Base-by-base conservation (phyloP, 2,329 filamentous ascomycete species). In the Aspergillus cejpii region DNA sequence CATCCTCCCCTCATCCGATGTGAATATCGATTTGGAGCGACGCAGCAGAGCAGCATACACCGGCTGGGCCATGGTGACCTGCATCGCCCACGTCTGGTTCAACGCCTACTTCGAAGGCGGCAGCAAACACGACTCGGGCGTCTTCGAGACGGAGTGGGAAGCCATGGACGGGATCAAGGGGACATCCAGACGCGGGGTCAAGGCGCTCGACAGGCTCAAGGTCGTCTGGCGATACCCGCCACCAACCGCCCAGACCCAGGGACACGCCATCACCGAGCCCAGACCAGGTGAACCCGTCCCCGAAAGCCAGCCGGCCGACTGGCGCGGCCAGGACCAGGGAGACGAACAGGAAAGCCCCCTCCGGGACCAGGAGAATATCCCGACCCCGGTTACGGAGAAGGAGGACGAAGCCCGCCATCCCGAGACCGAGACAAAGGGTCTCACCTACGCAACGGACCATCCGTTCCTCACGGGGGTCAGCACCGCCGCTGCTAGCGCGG, bases 81-180 rank as follows among this genome's bases (percentile, higher is more conserved):
- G 90, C 0, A 83, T 97, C 7, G 90, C 90, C 0, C 91, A 97
- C 59, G 87, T 95, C 12, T 98, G 92, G 92, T 95, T 96, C 74
- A 98, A 98, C 60, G 75, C 83, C 1, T 97, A 83, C 67, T 97
- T 97, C 58, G 92, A 97, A 68, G 89, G 90, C 36, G 87, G 85
- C 19, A 69, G 74, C 12, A 74, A 87, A 0, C 76, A 85, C 39
- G 76, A 83, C 34, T 85, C 77, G 7, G 91, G 83, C 7, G 74
- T 85, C 5, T 87, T 85, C 60, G 79, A 83, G 49, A 80, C 81
- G 20, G 76, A 79, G n/a, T 87, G 83, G 81, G 81, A 85, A 14
- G 76, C 75, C 15, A 86, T 98, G 80, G 92, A 98, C 56, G 92
- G 92, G 2, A 90, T 98, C 65, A 96, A 96, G 64, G 92, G 92